Evolutionary conservation across 441 rosid species (phyloP).

Genomic region (Pelargonium exstipulatum): DNA sequence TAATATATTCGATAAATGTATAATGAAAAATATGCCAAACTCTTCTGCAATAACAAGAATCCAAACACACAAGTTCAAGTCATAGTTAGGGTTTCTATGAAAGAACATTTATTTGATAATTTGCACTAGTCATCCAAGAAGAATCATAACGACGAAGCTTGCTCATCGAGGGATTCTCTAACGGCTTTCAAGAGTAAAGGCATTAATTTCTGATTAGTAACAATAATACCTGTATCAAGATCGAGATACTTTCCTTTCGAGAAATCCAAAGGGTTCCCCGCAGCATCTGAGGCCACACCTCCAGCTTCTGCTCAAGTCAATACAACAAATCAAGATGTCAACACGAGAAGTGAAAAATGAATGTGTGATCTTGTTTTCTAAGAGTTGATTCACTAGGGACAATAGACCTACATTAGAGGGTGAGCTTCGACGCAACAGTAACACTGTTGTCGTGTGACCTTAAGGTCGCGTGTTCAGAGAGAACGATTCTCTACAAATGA

Average conservation of each 20-base stretch:
- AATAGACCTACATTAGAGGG: not conserved
- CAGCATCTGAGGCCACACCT: constrained; percentile 66
- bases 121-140: not conserved
- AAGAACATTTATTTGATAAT: constrained; percentile 1
- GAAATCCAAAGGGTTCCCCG: constrained; percentile 72
- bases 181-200: constrained; percentile 71
- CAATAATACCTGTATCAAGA: constrained; percentile 68
- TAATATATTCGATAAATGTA: too few species aligned
- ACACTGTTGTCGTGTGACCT: too few species aligned
- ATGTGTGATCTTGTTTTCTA: not conserved
- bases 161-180: constrained; percentile 64
- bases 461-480: too few species aligned
- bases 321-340: constrained; percentile 5
- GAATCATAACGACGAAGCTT: constrained; percentile 42
- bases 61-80: not conserved
- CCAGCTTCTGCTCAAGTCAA: constrained; percentile 74
- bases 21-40: too few species aligned
- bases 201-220: constrained; percentile 73
- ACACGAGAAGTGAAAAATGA: not conserved
- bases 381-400: not conserved
- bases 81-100: not conserved
- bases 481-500: too few species aligned
- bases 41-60: not conserved
- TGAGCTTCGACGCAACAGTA: too few species aligned
- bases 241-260: constrained; percentile 72